phyloP scores from a whole-genome alignment of 2,329 filamentous ascomycete species.

The Trichophyton mentagrophytes region DNA sequence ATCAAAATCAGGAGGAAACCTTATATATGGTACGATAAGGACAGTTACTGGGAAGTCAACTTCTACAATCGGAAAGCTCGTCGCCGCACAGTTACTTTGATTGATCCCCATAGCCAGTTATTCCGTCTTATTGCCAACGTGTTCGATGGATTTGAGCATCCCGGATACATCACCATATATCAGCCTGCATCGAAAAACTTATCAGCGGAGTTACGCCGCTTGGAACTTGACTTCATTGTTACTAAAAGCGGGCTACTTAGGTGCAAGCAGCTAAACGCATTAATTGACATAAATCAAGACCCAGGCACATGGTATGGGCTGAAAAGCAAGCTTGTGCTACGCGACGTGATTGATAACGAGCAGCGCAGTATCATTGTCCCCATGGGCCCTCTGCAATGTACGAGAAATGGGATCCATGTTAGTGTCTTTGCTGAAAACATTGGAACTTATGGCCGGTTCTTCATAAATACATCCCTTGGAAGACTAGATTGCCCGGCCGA shows the following conservation, averaged over 20 bases:
- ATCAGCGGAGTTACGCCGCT: slow-evolving; percentile 35
- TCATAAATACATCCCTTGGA: slow-evolving; percentile 39
- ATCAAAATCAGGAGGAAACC: slow-evolving; percentile 23
- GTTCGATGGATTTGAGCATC: slow-evolving; percentile 41
- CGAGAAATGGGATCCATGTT: slow-evolving; percentile 20
- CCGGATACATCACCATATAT: slow-evolving; percentile 33
- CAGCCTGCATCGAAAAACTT: slow-evolving; percentile 30
- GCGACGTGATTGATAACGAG: slow-evolving; percentile 4
- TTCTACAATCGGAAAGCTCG: slow-evolving; percentile 13
- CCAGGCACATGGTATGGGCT: slow-evolving; percentile 41
- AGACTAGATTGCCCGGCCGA: slow-evolving; percentile 33
- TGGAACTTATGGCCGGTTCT: slow-evolving; percentile 32
- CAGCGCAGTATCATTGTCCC: slow-evolving; percentile 30
- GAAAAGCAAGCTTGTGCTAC: slow-evolving; percentile 38
- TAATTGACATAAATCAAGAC: slow-evolving; percentile 35
- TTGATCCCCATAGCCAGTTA: slow-evolving; percentile 27
- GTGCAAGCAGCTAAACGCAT: slow-evolving; percentile 41
- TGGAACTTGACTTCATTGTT: slow-evolving; percentile 39
- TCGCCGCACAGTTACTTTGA: slow-evolving; percentile 24
- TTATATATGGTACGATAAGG: slow-evolving; percentile 19
- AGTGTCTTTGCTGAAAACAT: slow-evolving; percentile 25
- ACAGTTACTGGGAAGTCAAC: slow-evolving; percentile 22
- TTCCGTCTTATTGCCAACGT: slow-evolving; percentile 26
- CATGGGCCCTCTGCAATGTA: slow-evolving; percentile 21
- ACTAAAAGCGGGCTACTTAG: slow-evolving; percentile 19